Evolutionary conservation across 1,139 yeast species (phyloP).

Genomic region (Groenewaldozyma sp.): DNA sequence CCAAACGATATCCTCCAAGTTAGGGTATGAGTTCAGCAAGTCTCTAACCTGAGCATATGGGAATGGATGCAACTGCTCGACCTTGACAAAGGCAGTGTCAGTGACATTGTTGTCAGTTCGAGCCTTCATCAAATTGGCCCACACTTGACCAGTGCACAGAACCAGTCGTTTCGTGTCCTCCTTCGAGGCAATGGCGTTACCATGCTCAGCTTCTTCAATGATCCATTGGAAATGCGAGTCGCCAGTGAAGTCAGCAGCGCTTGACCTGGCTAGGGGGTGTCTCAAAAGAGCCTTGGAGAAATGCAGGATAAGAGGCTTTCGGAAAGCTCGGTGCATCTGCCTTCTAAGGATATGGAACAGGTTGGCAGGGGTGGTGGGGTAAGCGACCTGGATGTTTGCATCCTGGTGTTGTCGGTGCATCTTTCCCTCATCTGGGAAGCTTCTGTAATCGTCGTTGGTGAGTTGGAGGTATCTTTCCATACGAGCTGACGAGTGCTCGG

Average conservation of each 20-base stretch:
- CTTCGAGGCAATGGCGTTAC: slow-evolving; percentile 63
- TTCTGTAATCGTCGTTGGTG: slow-evolving; percentile 92
- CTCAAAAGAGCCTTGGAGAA: slow-evolving; percentile 93
- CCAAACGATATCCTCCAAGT: slow-evolving; percentile 83
- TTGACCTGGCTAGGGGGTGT: slow-evolving; percentile 95
- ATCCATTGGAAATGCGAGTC: slow-evolving; percentile 93
- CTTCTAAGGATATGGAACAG: slow-evolving; percentile 95
- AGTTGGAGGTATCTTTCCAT: slow-evolving; percentile 93
- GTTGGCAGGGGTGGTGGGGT: slow-evolving; percentile 97
- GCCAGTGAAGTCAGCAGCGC: slow-evolving; percentile 74
- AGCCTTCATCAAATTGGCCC: slow-evolving; percentile 81
- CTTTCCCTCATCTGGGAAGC: slow-evolving; percentile 82
- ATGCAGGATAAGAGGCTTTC: slow-evolving; percentile 85
- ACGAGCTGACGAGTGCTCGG: slow-evolving; percentile 98
- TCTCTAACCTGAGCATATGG: slow-evolving; percentile 93
- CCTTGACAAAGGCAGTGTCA: slow-evolving; percentile 76
- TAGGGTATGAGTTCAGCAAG: slow-evolving; percentile 69
- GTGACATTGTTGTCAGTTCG: slow-evolving; percentile 69
- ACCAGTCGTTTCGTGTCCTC: slow-evolving; percentile 85
- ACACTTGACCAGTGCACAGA: slow-evolving; percentile 87
- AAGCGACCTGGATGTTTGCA: slow-evolving; percentile 94
- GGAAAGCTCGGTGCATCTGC: slow-evolving; percentile 98
- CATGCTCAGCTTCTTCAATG: slow-evolving; percentile 83
- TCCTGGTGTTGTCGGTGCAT: slow-evolving; percentile 98
- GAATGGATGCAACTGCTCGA: slow-evolving; percentile 98